These are phyloP conservation scores for Pyricularia sp. DNA, from an alignment of 2,329 filamentous ascomycete genomes.

Conservation along the genomic window DNA sequence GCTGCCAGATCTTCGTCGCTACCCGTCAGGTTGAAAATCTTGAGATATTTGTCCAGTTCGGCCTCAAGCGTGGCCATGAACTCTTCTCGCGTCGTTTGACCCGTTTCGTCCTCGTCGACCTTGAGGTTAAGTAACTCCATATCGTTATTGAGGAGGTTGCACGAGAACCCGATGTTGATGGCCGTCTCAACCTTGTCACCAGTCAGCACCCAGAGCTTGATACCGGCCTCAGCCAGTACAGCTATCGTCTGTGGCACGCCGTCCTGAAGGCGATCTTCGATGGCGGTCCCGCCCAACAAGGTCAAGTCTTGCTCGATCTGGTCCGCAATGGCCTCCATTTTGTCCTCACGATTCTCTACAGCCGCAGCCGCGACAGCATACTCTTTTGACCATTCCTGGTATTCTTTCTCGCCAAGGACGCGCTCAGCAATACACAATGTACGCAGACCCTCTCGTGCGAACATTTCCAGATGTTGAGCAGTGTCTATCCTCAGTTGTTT, in stretches of 20 bases:
- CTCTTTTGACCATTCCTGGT: slow-evolving; percentile 72
- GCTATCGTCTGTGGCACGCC: slow-evolving; percentile 94
- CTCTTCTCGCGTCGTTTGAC: slow-evolving; percentile 34
- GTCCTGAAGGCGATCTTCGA: slow-evolving; percentile 93
- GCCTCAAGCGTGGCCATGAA: slow-evolving; percentile 52
- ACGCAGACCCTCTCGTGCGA: slow-evolving; percentile 87
- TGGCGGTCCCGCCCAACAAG: slow-evolving; percentile 87
- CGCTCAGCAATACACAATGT: slow-evolving; percentile 89
- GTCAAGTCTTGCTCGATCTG: slow-evolving; percentile 83
- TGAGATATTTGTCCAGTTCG: slow-evolving; percentile 66
- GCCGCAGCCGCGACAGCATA: slow-evolving; percentile 82
- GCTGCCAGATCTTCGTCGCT: slow-evolving; percentile 74
- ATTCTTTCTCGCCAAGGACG: slow-evolving; percentile 73
- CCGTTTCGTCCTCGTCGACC: slow-evolving; percentile 61
- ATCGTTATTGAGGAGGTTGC: slow-evolving; percentile 92
- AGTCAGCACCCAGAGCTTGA: slow-evolving; percentile 97
- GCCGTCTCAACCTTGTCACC: slow-evolving; percentile 98
- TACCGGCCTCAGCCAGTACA: slow-evolving; percentile 82
- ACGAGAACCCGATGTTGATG: slow-evolving; percentile 99
- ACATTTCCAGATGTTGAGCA: slow-evolving; percentile 92
- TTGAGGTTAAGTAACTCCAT: slow-evolving; percentile 95
- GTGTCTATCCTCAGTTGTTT: slow-evolving; percentile 72
- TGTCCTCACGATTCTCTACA: slow-evolving; percentile 81
- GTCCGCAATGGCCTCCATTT: slow-evolving; percentile 82
- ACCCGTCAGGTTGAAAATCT: slow-evolving; percentile 68